Evolutionary conservation across 2,329 filamentous ascomycete genomes (phyloP).

Genomic region (Aspergillus thermomutatus): DNA sequence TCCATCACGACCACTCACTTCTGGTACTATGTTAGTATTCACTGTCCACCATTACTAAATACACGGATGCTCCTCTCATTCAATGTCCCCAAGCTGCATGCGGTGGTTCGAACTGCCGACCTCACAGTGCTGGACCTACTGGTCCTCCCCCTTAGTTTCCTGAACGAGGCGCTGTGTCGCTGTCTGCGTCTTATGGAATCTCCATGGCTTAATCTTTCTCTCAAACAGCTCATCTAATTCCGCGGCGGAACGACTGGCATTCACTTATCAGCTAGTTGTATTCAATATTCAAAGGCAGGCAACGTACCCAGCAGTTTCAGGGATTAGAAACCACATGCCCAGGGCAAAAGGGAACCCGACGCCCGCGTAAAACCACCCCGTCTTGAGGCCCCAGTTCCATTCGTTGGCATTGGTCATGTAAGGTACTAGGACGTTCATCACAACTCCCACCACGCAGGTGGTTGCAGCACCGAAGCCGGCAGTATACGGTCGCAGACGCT

Average conservation of each 20-base stretch:
- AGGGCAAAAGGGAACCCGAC: conserved; percentile 6
- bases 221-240: conserved; percentile 29
- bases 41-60: too few species aligned
- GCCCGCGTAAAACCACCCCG: conserved; percentile 10
- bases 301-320: conserved; percentile 5
- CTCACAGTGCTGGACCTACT: too few species aligned
- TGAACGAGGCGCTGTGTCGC: conserved; percentile 8
- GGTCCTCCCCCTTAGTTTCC: too few species aligned
- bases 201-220: conserved; percentile 24
- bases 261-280: neutral
- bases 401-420: conserved; percentile 12
- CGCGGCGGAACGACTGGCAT: conserved; percentile 1
- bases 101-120: too few species aligned
- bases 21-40: too few species aligned
- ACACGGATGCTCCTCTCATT: too few species aligned
- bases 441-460: conserved; percentile 5
- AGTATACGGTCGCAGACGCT: conserved; percentile 27
- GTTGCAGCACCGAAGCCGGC: conserved; percentile 8
- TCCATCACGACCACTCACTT: too few species aligned
- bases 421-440: conserved; percentile 7
- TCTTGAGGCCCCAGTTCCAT: conserved; percentile 11
- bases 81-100: too few species aligned
- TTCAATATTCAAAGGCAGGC: neutral
- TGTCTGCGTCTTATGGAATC: conserved; percentile 14
- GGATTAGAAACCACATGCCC: conserved; percentile 11